Base-by-base conservation (phyloP, 257 asterid genomes). In the Plantago ovata region DNA sequence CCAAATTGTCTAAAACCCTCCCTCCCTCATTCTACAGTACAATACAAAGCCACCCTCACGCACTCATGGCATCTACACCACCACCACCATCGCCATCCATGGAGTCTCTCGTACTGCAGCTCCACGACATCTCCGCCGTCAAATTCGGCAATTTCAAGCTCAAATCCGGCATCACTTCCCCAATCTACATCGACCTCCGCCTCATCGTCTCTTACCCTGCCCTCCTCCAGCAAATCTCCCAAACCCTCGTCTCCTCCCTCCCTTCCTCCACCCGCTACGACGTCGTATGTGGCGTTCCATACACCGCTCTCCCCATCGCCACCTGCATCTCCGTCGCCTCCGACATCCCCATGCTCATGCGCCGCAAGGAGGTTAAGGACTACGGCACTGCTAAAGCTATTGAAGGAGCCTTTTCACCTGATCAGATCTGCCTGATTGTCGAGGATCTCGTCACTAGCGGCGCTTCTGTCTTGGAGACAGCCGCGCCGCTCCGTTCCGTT, bases 371-470 rank as follows among this genome's bases (percentile, higher is more conserved):
- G 87, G 83, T 92, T 10, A 92, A 92, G 73, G 95, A 85, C 53
- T 88, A 92, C 53, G 98, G 96, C 18, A 92, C 95, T 4, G 79
- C 94, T 3, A 88, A 88, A 69, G 91, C 95, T 1, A 88, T 88
- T 46, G 98, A 92, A 63, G 98, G 98, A 6, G 88, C 77, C 13
- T 83, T 80, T 45, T 3, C 75, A 38, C 63, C 67, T 2, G 69
- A 79, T 55, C 94, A 85, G 45, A 62, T 67, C 1, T 92, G 98
- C 58, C 74, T 92, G 14, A 82, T 92, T 60, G 77, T 92, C 58
- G 96, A 92, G 75, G 98, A 92, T 71, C 87, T 92, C 24, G 98
- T 88, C 46, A 92, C 98, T 13, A 88, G 96, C 56, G 98, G 98
- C 9, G 76, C 96, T 0, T 88, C 96, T 6, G 98, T 92, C 9